These are phyloP conservation scores for Pseudovirgaria hyperparasitica DNA, from an alignment of 2,329 filamentous ascomycete genomes.

Conservation along the genomic window DNA sequence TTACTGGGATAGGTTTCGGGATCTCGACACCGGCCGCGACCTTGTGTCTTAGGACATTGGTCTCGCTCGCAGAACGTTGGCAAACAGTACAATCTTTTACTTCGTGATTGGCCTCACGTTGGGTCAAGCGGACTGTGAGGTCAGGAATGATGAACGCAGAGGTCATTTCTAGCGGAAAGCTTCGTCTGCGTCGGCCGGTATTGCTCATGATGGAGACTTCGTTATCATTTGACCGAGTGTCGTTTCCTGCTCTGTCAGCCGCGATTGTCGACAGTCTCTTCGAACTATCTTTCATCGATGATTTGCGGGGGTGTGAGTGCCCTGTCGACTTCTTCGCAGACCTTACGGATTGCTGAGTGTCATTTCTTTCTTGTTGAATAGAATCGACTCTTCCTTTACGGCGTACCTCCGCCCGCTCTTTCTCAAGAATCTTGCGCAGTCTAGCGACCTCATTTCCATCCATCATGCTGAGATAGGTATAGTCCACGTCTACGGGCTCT, in stretches of 20 bases:
- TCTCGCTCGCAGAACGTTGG: slow-evolving; percentile 28
- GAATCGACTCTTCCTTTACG: slow-evolving; percentile 16
- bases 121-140: slow-evolving; percentile 37
- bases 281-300: slow-evolving; percentile 37
- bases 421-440: slow-evolving; percentile 42
- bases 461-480: slow-evolving; percentile 44
- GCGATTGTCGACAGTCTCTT: slow-evolving; percentile 7
- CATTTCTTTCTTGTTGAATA: slow-evolving; percentile 14
- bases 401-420: slow-evolving; percentile 36
- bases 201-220: slow-evolving; percentile 34
- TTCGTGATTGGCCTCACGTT: slow-evolving; percentile 28
- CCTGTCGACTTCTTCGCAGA: slow-evolving; percentile 26
- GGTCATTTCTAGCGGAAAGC: slow-evolving; percentile 42
- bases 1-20: slow-evolving; percentile 38
- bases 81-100: slow-evolving; percentile 45
- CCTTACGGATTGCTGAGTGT: slow-evolving; percentile 25
- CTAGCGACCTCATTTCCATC: slow-evolving; percentile 39
- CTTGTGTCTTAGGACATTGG: slow-evolving; percentile 15
- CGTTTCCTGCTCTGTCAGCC: slow-evolving; percentile 14
- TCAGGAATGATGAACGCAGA: slow-evolving; percentile 53
- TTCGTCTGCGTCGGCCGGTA: slow-evolving; percentile 36
- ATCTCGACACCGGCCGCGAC: slow-evolving; percentile 30
- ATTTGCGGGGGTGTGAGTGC: slow-evolving; percentile 36
- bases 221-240: slow-evolving; percentile 14
- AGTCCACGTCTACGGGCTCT: slow-evolving; percentile 17